phyloP scores from a whole-genome alignment of 257 asterid genomes.

The Rhazya stricta region DNA sequence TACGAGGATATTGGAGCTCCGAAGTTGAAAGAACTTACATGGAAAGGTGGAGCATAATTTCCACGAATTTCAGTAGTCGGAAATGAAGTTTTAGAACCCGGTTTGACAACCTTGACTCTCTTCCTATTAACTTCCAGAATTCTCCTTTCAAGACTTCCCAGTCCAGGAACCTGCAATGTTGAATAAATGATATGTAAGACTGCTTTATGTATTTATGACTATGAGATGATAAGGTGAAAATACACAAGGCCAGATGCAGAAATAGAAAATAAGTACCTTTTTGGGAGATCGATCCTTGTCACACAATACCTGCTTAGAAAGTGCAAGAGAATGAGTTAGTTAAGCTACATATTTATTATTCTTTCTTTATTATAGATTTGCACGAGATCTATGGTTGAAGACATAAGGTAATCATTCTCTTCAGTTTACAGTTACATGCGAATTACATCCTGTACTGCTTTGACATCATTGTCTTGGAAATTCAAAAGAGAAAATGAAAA shows the following conservation, averaged over 20 bases:
- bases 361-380: not conserved
- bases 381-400: not conserved
- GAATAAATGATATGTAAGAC: not conserved
- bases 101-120: conserved; percentile 83
- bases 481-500: not conserved
- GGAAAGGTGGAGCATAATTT: conserved; percentile 88
- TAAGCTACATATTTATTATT: not conserved
- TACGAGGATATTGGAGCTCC: not conserved
- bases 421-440: not conserved
- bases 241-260: conserved; percentile 2
- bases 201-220: not conserved
- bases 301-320: conserved; percentile 61
- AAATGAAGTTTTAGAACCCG: conserved; percentile 92
- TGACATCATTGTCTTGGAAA: not conserved
- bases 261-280: conserved; percentile 41
- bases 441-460: not conserved
- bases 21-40: conserved; percentile 40
- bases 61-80: conserved; percentile 92
- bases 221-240: not conserved
- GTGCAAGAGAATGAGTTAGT: conserved; percentile 13
- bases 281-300: conserved; percentile 84
- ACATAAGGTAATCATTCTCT: not conserved
- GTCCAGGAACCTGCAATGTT: conserved; percentile 62
- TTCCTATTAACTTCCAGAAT: conserved; percentile 79
- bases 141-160: conserved; percentile 81